Base-by-base conservation (phyloP, 2,329 filamentous ascomycete genomes). In the Trichoderma guizhouense region DNA sequence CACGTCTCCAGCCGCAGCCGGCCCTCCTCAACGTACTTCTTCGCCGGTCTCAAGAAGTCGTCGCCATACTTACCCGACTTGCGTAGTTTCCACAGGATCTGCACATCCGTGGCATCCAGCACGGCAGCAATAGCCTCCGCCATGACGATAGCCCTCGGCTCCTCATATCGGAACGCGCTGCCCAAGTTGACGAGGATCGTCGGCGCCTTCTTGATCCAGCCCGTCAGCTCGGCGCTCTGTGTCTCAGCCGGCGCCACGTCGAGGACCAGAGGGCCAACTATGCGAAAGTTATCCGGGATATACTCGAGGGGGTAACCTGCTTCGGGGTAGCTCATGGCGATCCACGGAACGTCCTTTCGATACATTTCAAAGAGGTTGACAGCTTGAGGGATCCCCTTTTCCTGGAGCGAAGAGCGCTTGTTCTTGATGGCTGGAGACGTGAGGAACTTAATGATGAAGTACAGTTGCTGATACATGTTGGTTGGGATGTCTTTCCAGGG, bases 151-250 rank as follows among this genome's bases (percentile, higher is more conserved):
- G 79, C 79, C 15, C 75, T 72, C 2, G 72, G 53, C 65, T 77
- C 72, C 32, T 72, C 71, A 58, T 76, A 78, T 5, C 74, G 73
- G 28, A 81, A 77, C 6, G 81, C 77, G 3, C 83, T 86, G 0
- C 86, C 86, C 0, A 87, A 78, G 68, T 85, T 86, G 9, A 88
- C 80, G 14, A 87, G 78, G 0, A 87, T 76, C 0, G 85, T 87
- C 2, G 84, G 83, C 0, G 76, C 77, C 11, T 75, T 74, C 1
- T 77, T 76, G 14, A 87, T 73, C 86, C 85, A 87, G 0, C 60
- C 39, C 1, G 80, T 79, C 32, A 87, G 76, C 51, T 83, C 81
- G 0, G 82, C 77, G 55, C 88, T 85, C 3, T 81, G 77, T 18
- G 82, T 77, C n/a, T 76, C 71, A 0, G 85, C 79, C 0, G 82